Evolutionary conservation across 78 protist genomes (phyloP).

Genomic region (Neovahlkampfia damariscottae): DNA sequence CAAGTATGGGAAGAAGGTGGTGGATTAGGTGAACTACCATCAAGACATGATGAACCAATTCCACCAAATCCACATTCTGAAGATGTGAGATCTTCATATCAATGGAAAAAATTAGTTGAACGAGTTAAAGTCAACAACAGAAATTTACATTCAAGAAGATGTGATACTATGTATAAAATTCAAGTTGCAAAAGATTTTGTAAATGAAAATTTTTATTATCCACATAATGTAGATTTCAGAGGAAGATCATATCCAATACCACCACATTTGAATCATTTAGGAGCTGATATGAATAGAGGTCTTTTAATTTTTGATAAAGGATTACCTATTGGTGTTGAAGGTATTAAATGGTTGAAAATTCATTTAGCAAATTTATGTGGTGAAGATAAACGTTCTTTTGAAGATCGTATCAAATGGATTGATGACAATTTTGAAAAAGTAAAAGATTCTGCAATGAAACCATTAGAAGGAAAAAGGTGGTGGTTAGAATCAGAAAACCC

Average conservation of each 20-base stretch:
- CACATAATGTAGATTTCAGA: constrained; percentile 88
- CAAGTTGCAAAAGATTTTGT: constrained; percentile 14
- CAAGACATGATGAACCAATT: background rate
- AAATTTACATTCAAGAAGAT: constrained; percentile 41
- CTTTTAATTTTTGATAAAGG: constrained; percentile 52
- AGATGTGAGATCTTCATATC: background rate
- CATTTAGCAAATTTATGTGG: constrained; percentile 84
- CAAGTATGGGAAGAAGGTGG: constrained; percentile 20
- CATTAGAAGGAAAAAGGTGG: constrained; percentile 44
- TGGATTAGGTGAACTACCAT: constrained; percentile 30
- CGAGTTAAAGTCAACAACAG: constrained; percentile 3
- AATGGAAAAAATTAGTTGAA: background rate
- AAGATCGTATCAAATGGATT: constrained; percentile 40
- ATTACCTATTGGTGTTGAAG: constrained; percentile 46
- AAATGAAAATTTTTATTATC: constrained; percentile 50
- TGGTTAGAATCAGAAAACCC: constrained; percentile 67
- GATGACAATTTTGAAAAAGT: constrained; percentile 34
- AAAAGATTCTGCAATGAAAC: constrained; percentile 32
- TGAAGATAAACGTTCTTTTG: constrained; percentile 54
- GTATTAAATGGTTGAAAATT: constrained; percentile 70
- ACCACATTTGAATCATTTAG: constrained; percentile 78
- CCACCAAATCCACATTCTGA: constrained; percentile 14
- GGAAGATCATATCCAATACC: constrained; percentile 91
- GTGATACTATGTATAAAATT: constrained; percentile 33
- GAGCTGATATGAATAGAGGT: constrained; percentile 65